phyloP scores from a whole-genome alignment of 306 rosid species.

The Medicago ruthenica region DNA sequence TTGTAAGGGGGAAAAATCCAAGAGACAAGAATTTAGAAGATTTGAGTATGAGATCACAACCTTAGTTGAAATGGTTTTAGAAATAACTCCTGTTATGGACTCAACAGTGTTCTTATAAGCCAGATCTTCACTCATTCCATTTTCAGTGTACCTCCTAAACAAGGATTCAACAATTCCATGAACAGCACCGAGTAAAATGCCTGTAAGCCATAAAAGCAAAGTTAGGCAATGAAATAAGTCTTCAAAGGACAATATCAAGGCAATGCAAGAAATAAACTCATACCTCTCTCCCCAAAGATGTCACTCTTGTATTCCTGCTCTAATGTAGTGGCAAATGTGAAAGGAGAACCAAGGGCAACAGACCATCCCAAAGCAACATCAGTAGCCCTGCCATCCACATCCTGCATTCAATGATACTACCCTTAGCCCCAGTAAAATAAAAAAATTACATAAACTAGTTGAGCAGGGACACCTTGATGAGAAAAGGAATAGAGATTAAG shows the following conservation, averaged over 20 bases:
- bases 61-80: constrained; percentile 88
- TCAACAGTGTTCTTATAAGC: constrained; percentile 98
- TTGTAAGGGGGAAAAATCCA: neutral
- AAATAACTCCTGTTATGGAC: constrained; percentile 80
- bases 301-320: constrained; percentile 98
- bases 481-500: neutral
- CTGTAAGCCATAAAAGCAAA: constrained; percentile 51
- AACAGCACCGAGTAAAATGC: constrained; percentile 97
- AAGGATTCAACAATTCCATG: constrained; percentile 95
- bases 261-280: constrained; percentile 6
- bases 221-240: constrained; percentile 34
- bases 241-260: neutral
- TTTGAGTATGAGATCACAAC: constrained; percentile 47
- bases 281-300: constrained; percentile 97
- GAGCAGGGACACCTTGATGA: neutral
- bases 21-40: constrained; percentile 6
- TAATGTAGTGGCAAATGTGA: constrained; percentile 90
- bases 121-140: constrained; percentile 86
- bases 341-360: constrained; percentile 97
- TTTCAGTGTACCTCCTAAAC: constrained; percentile 90
- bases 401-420: constrained; percentile 54
- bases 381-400: constrained; percentile 95
- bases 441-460: neutral
- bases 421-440: constrained; percentile 23
- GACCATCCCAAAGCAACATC: constrained; percentile 98